Evolutionary conservation across 2,329 filamentous ascomycete species (phyloP).

Genomic region (Monilinia aucupariae): DNA sequence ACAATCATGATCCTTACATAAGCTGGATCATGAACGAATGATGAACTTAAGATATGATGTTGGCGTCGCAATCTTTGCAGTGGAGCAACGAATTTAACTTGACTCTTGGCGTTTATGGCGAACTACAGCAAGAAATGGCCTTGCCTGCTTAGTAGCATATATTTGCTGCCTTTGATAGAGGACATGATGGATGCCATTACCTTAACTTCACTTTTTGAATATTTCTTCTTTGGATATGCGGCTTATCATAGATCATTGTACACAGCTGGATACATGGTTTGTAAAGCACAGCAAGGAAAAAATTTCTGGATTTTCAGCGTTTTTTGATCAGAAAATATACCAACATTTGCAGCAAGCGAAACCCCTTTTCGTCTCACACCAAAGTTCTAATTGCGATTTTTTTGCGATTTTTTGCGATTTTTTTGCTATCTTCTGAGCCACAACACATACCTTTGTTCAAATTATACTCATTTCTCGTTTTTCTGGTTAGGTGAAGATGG

Average conservation of each 20-base stretch:
- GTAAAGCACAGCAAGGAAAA: slow-evolving; percentile 3
- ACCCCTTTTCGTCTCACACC: neutral
- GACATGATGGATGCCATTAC: slow-evolving; percentile 1
- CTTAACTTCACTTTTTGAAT: neutral
- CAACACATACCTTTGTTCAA: neutral
- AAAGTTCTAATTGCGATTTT: slow-evolving; percentile 6
- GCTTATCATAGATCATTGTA: slow-evolving; percentile 4
- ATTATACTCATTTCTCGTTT: slow-evolving; percentile 3
- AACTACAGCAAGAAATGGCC: neutral
- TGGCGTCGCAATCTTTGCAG: slow-evolving; percentile 12
- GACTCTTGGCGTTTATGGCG: slow-evolving; percentile 12
- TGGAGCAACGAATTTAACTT: slow-evolving; percentile 10
- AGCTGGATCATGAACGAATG: slow-evolving; percentile 10
- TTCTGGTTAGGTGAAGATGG: slow-evolving; percentile 6
- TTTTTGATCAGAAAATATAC: neutral
- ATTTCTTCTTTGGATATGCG: slow-evolving; percentile 1
- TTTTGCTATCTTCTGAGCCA: slow-evolving; percentile 3
- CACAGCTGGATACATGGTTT: slow-evolving; percentile 5
- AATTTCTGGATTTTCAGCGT: slow-evolving; percentile 7
- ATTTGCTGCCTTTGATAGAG: neutral
- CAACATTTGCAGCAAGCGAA: slow-evolving; percentile 7
- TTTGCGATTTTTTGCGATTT: neutral
- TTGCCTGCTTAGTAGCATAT: slow-evolving; percentile 3
- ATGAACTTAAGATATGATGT: slow-evolving; percentile 14
- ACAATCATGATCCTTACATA: slow-evolving; percentile 20